phyloP scores from a whole-genome alignment of 179 eudicot species.

The Silene noctiflora region DNA sequence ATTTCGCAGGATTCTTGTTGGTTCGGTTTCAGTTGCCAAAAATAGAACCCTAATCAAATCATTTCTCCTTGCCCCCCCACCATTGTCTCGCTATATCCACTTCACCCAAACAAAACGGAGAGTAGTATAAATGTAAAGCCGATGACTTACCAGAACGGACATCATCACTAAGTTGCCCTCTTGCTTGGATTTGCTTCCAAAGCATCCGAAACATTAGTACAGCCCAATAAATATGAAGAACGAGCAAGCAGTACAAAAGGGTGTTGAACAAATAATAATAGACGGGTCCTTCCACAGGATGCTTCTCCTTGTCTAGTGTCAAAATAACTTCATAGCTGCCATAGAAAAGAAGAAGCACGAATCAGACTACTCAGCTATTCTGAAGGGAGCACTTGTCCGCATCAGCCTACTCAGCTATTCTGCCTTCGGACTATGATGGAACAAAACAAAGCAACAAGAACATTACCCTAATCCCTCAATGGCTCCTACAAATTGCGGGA shows the following conservation, averaged over 20 bases:
- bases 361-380: neutral
- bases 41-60: neutral
- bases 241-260: slow-evolving; percentile 71
- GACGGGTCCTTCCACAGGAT: slow-evolving; percentile 66
- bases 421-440: no score
- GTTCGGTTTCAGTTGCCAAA: no score
- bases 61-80: neutral
- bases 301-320: slow-evolving; percentile 71
- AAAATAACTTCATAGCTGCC: slow-evolving; percentile 78
- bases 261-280: slow-evolving; percentile 85
- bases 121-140: neutral
- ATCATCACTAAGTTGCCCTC: slow-evolving; percentile 90
- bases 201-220: slow-evolving; percentile 93
- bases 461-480: no score
- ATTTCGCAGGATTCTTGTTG: no score
- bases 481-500: no score
- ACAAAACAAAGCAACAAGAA: no score
- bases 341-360: slow-evolving; percentile 7
- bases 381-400: no score
- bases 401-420: no score
- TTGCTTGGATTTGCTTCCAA: slow-evolving; percentile 84
- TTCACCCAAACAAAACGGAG: no score
- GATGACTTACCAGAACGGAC: slow-evolving; percentile 85
- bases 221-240: slow-evolving; percentile 96
- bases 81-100: no score